Percentiles rank a stretch among this genome's conserved stretches.
Conservation (phyloP, 371 early-diverging fungal species). For the Lichtheimia hyalospora region DNA sequence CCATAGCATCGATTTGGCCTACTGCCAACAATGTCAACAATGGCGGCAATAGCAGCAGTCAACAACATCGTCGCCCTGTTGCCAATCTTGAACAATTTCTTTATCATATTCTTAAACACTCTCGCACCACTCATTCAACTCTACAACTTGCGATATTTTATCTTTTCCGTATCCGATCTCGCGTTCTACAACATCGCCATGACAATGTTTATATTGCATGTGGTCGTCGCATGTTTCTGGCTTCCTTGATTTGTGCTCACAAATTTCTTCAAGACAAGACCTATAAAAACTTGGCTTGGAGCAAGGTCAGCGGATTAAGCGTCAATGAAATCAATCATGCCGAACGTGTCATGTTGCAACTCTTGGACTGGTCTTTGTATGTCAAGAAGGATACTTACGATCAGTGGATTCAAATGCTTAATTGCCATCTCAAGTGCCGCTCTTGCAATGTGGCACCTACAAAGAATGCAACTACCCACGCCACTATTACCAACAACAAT, state of each 20-base stretch:
- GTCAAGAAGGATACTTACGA: slow-evolving; percentile 61
- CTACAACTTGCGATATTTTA: slow-evolving; percentile 78
- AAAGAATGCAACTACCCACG: slow-evolving; percentile 8
- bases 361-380: slow-evolving; percentile 74
- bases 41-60: slow-evolving; percentile 21
- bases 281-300: slow-evolving; percentile 83
- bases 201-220: slow-evolving; percentile 50
- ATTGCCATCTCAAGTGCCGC: slow-evolving; percentile 21
- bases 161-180: slow-evolving; percentile 59
- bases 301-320: slow-evolving; percentile 73
- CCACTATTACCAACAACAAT: slow-evolving; percentile 5
- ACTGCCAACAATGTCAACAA: slow-evolving; percentile 26
- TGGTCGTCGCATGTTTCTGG: slow-evolving; percentile 82
- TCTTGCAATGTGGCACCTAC: neutral
- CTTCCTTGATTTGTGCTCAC: slow-evolving; percentile 75
- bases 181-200: slow-evolving; percentile 30
- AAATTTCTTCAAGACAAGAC: slow-evolving; percentile 82
- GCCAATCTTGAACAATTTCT: slow-evolving; percentile 71
- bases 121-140: slow-evolving; percentile 78
- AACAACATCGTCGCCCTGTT: slow-evolving; percentile 29
- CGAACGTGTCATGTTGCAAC: slow-evolving; percentile 68
- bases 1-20: slow-evolving; percentile 65
- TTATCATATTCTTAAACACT: slow-evolving; percentile 75
- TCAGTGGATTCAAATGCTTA: slow-evolving; percentile 50
- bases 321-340: slow-evolving; percentile 72